Base-by-base conservation (phyloP, 208 protist species). In the Leishmania tropica region DNA sequence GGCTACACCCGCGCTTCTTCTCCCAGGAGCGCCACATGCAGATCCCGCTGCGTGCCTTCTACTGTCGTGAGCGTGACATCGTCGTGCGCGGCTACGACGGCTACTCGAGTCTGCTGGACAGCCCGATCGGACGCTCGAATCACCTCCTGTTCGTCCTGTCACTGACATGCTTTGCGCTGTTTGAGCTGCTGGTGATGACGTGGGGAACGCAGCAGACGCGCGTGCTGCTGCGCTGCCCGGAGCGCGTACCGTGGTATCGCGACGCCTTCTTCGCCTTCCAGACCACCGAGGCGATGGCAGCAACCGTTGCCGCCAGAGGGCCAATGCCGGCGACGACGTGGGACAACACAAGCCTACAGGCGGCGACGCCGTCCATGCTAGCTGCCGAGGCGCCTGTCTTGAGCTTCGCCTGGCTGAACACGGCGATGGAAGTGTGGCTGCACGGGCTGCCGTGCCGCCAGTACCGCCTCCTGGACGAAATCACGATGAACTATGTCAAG, bases 31-130 rank as follows among this genome's bases (percentile, higher is more conserved):
- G 86, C 0, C 92, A 97, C 80, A 78, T 85, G 56, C 81, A 92
- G 67, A 62, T 96, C 28, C 94, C 94, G 21, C 78, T 95, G 79
- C 92, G 94, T 60, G 83, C 88, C 17, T 97, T 97, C 80, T 94
- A 97, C 81, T 97, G 92, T 83, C 87, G 78, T 60, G 90, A 97
- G 83, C 79, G 83, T 17, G 94, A 97, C 77, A 85, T 89, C 19
- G 47, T 95, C 35, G 83, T 97, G 81, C 82, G 83, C 11, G 78
- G 90, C 67, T 97, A 93, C 84, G 94, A 97, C 83, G 81, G 91
- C 76, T 95, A 94, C 86, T 94, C 91, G 35, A 86, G 80, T 72
- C 77, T 90, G 45, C 74, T 97, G 17, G 94, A 97, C 85, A 85
- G 83, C 75, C 94, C 94, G 2, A 84, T 97, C 67, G 90, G 88